Conservation (phyloP, 768 basidiomycete genomes). For the Hemileccinum rubropunctum region DNA sequence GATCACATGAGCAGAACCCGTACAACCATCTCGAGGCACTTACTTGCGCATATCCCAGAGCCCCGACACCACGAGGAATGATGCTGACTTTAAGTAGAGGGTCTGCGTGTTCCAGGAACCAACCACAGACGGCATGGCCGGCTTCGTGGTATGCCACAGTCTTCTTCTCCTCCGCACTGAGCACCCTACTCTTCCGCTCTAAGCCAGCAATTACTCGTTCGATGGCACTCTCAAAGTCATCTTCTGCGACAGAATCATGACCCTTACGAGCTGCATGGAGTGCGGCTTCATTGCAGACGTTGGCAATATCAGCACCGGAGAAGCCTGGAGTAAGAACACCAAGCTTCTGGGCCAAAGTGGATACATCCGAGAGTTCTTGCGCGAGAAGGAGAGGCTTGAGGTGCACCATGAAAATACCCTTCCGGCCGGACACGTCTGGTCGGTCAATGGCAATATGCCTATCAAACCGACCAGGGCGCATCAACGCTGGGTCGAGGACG, state of each 20-base stretch:
- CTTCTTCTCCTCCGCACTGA: conserved; percentile 96
- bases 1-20: conserved; percentile 9
- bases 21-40: conserved; percentile 14
- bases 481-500: conserved; percentile 90
- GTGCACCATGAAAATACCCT: conserved; percentile 93
- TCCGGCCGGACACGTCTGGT: conserved; percentile 91
- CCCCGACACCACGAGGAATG: conserved; percentile 94
- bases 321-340: conserved; percentile 97
- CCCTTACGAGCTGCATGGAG: conserved; percentile 87
- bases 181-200: conserved; percentile 91
- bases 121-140: conserved; percentile 96
- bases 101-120: conserved; percentile 98
- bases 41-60: conserved; percentile 94
- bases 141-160: conserved; percentile 99
- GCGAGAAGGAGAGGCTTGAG: conserved; percentile 78
- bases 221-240: conserved; percentile 95
- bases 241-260: conserved; percentile 73
- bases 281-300: conserved; percentile 98
- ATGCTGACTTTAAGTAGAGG: conserved; percentile 97
- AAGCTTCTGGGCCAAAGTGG: conserved; percentile 82
- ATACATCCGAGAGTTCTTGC: conserved; percentile 45
- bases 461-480: conserved; percentile 98
- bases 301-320: conserved; percentile 98
- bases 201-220: conserved; percentile 97
- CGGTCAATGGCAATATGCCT: conserved; percentile 93